phyloP scores from a whole-genome alignment of 2,329 filamentous ascomycete genomes.

The Cercospora sesami region DNA sequence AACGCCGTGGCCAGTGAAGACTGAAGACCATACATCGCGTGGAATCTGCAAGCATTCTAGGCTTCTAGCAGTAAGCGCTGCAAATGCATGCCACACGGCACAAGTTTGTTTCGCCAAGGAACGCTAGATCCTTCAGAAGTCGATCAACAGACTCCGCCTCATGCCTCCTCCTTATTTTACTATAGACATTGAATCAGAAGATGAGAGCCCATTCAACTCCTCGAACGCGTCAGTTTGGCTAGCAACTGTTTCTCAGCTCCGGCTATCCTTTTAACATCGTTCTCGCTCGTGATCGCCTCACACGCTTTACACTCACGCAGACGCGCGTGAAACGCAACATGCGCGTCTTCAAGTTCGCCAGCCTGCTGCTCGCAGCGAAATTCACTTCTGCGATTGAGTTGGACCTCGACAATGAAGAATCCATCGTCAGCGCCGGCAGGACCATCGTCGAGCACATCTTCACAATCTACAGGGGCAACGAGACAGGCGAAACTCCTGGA shows the following conservation, averaged over 20 bases:
- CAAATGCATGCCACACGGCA: not conserved
- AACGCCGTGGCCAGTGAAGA: not conserved
- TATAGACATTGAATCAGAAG: not conserved
- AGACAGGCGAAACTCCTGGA: constrained; percentile 25
- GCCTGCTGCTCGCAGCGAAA: constrained; percentile 15
- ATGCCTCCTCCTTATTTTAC: not conserved
- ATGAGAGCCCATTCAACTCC: not conserved
- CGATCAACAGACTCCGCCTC: not conserved
- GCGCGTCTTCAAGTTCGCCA: constrained; percentile 12
- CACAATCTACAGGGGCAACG: constrained; percentile 16
- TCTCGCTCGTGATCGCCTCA: not conserved
- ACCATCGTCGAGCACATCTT: constrained; percentile 25
- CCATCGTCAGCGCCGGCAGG: constrained; percentile 20
- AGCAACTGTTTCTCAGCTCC: not conserved
- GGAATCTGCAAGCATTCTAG: not conserved
- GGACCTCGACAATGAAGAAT: constrained; percentile 19
- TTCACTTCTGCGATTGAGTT: constrained; percentile 20
- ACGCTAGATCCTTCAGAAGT: constrained; percentile 13
- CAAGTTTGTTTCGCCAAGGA: constrained; percentile 2
- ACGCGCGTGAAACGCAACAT: constrained; percentile 9
- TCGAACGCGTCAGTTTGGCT: not conserved
- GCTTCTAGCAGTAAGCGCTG: not conserved
- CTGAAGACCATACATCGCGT: not conserved
- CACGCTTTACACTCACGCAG: not conserved
- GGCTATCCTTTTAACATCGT: not conserved